Percentiles rank a stretch among this genome's conserved stretches.
Conservation (phyloP, 768 basidiomycete species). For the Sarcomyxa edulis region DNA sequence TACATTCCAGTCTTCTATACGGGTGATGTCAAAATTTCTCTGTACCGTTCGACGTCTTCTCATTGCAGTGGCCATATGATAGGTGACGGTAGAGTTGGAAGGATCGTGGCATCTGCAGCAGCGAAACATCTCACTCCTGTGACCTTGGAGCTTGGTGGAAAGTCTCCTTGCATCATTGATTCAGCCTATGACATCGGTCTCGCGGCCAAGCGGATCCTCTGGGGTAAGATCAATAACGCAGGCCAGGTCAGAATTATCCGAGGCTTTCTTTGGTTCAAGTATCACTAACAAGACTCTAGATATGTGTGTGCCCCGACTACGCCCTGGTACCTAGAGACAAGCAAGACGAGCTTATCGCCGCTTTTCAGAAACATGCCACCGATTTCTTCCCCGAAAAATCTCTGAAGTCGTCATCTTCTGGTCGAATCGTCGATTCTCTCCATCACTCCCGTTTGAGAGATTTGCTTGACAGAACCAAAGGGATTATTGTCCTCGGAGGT, state of each 20-base stretch:
- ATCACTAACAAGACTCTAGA: constrained; percentile 35
- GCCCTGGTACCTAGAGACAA: constrained; percentile 31
- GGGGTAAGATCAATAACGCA: constrained; percentile 60
- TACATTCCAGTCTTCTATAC: constrained; percentile 14
- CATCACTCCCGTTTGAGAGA: no score
- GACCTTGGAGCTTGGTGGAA: constrained; percentile 53
- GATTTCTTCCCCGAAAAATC: constrained; percentile 53
- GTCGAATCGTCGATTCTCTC: constrained; percentile 57
- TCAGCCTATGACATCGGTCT: constrained; percentile 33
- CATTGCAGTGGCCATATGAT: no score
- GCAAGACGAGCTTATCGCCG: constrained; percentile 42
- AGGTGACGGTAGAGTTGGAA: constrained; percentile 39
- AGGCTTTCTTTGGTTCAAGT: background rate
- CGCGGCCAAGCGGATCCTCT: constrained; percentile 60
- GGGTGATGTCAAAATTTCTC: constrained; percentile 24
- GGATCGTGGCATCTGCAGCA: constrained; percentile 46
- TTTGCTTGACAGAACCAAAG: constrained; percentile 51
- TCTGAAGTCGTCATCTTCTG: constrained; percentile 34
- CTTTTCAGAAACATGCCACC: constrained; percentile 35
- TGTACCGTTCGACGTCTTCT: no score
- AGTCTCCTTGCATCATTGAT: constrained; percentile 41
- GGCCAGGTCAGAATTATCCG: constrained; percentile 44
- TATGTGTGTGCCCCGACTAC: constrained; percentile 57
- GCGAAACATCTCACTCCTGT: constrained; percentile 49
- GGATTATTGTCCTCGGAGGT: constrained; percentile 51